phyloP scores from a whole-genome alignment of 106 monocot genomes.

The Dioscorea alata region DNA sequence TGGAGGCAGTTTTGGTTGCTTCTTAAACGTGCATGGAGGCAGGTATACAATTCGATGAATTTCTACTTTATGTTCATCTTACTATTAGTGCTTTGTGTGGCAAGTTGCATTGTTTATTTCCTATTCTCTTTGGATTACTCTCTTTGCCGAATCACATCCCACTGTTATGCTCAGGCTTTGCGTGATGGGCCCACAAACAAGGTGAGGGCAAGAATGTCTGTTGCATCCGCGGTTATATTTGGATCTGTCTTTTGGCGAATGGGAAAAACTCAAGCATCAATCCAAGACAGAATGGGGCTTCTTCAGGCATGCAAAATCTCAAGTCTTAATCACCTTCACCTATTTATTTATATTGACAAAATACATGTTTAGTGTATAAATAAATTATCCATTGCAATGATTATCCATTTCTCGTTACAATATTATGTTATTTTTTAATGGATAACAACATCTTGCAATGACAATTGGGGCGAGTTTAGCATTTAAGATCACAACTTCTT shows the following conservation, averaged over 20 bases:
- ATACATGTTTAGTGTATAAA: neutral
- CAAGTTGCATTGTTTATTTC: neutral
- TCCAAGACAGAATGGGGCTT: conserved; percentile 98
- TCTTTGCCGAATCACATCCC: neutral
- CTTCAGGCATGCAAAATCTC: conserved; percentile 53
- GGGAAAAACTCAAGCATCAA: conserved; percentile 84
- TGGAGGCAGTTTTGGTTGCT: conserved; percentile 91
- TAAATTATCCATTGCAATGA: neutral
- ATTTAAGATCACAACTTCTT: too few relatives aligned
- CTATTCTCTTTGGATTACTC: neutral
- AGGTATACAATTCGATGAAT: conserved; percentile 30
- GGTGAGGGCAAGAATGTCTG: conserved; percentile 90
- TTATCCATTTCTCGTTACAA: neutral
- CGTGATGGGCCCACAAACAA: conserved; percentile 97
- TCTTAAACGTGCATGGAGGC: conserved; percentile 95
- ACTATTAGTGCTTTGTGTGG: neutral
- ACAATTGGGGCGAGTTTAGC: too few relatives aligned
- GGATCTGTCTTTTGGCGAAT: conserved; percentile 98
- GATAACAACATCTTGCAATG: too few relatives aligned
- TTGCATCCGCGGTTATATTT: conserved; percentile 95
- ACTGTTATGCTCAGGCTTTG: conserved; percentile 52
- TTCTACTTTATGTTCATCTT: neutral
- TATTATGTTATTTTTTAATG: neutral
- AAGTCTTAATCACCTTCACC: neutral
- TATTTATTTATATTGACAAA: neutral